Evolutionary conservation across 352 stramenopile species (phyloP).

Genomic region (Globisporangium emineosum): DNA sequence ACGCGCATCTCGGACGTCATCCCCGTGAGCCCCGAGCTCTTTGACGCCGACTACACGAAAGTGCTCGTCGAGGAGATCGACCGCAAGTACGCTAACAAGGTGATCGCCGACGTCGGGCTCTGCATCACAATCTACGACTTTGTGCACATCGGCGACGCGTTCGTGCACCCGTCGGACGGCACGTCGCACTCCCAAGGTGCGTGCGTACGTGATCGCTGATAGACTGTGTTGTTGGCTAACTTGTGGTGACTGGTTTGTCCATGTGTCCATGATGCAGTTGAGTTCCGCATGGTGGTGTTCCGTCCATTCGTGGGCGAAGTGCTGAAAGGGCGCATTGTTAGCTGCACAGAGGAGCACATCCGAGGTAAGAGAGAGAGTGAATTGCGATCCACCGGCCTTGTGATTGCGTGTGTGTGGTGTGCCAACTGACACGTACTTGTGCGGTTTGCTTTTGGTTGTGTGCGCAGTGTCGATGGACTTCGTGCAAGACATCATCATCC

Average conservation of each 20-base stretch:
- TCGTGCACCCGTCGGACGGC: constrained; percentile 82
- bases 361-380: constrained; percentile 42
- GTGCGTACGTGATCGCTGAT: not conserved
- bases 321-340: constrained; percentile 86
- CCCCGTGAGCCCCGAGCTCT: constrained; percentile 73
- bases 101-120: constrained; percentile 83
- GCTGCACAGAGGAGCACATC: constrained; percentile 88
- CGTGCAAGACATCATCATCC: constrained; percentile 89
- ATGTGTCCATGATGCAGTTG: constrained; percentile 33
- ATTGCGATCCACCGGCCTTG: too few relatives aligned
- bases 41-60: constrained; percentile 80
- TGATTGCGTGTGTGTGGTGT: not conserved
- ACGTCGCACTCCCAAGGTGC: constrained; percentile 81
- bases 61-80: constrained; percentile 88
- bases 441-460: too few relatives aligned
- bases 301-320: constrained; percentile 86
- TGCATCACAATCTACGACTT: constrained; percentile 90
- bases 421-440: not conserved
- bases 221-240: not conserved
- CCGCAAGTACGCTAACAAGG: constrained; percentile 90
- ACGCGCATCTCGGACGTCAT: constrained; percentile 86
- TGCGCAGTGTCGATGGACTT: constrained; percentile 84
- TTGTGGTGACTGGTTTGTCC: not conserved
- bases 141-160: constrained; percentile 82
- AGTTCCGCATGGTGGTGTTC: constrained; percentile 90